A percentile compares a stretch with the other conserved stretches of the same genome.
Conservation (phyloP, 1,284 basidiomycete species). For the Sanghuangporus sanghuang region DNA sequence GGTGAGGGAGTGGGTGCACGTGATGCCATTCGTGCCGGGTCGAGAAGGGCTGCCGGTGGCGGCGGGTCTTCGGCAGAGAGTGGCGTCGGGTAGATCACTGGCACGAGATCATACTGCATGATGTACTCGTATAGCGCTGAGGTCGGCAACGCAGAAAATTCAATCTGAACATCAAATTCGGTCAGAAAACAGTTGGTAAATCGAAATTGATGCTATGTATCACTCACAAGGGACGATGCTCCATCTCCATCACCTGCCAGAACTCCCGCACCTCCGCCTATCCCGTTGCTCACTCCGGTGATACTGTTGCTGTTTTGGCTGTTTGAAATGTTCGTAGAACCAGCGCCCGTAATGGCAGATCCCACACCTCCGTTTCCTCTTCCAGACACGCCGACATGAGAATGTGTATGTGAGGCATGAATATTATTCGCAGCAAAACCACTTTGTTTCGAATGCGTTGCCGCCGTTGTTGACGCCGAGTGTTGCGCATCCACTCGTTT, state of each 20-base stretch:
- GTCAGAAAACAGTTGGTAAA: neutral
- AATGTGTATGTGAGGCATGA: neutral
- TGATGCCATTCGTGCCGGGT: slow-evolving; percentile 39
- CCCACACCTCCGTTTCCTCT: neutral
- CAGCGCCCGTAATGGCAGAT: neutral
- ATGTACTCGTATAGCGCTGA: slow-evolving; percentile 64
- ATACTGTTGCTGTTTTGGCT: neutral
- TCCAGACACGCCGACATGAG: neutral
- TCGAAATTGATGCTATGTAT: neutral
- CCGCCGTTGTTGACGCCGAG: slow-evolving; percentile 16
- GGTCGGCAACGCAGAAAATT: slow-evolving; percentile 60
- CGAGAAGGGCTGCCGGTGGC: slow-evolving; percentile 52
- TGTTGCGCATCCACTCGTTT: slow-evolving; percentile 49
- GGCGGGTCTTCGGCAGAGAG: slow-evolving; percentile 60
- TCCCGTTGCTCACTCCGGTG: neutral
- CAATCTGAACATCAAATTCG: slow-evolving; percentile 43
- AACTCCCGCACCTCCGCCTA: neutral
- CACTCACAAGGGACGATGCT: slow-evolving; percentile 10
- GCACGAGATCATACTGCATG: slow-evolving; percentile 62
- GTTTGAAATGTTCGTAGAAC: neutral
- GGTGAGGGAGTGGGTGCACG: slow-evolving; percentile 44
- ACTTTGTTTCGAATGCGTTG: neutral
- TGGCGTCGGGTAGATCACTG: slow-evolving; percentile 65
- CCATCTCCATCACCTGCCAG: slow-evolving; percentile 7
- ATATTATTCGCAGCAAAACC: neutral